Conservation (phyloP, 1,284 basidiomycete species). For the Ganoderma multipileum region DNA sequence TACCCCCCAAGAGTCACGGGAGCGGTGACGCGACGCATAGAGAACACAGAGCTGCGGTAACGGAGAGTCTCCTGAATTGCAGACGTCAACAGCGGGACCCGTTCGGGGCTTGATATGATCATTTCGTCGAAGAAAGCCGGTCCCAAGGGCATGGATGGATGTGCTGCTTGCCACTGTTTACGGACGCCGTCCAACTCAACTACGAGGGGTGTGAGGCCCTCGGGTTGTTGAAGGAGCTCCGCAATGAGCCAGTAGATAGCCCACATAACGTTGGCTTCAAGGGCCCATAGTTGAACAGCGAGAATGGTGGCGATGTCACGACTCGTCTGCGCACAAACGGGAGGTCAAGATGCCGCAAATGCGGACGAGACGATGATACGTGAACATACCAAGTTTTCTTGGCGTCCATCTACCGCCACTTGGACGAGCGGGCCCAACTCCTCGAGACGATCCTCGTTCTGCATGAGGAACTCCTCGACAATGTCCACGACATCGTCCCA, state of each 20-base stretch:
- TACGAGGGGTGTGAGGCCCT: conserved; percentile 35
- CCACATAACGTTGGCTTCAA: conserved; percentile 42
- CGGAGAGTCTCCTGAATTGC: conserved; percentile 44
- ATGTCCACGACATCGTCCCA: conserved; percentile 33
- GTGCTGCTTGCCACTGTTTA: conserved; percentile 19
- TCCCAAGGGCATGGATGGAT: conserved; percentile 23
- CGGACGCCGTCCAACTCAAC: conserved; percentile 36
- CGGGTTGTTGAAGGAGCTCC: conserved; percentile 36
- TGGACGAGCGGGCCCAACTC: conserved; percentile 30
- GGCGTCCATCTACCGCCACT: conserved; percentile 17
- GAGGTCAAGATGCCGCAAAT: background rate
- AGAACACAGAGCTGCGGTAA: conserved; percentile 38
- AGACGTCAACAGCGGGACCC: conserved; percentile 38
- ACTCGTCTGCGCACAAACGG: conserved; percentile 7
- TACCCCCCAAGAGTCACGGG: conserved; percentile 32
- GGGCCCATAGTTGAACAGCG: conserved; percentile 37
- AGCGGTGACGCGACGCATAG: conserved; percentile 37
- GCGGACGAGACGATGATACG: background rate
- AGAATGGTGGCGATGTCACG: conserved; percentile 27
- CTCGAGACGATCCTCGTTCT: conserved; percentile 23
- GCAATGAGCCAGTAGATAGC: conserved; percentile 40
- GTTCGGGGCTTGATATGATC: conserved; percentile 16
- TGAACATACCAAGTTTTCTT: conserved; percentile 31
- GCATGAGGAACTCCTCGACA: conserved; percentile 37
- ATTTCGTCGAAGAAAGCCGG: conserved; percentile 25